Percentiles rank a stretch among this genome's conserved stretches.
Conservation (phyloP, 2,329 filamentous ascomycete species). For the Ophiostoma pallidulum region DNA sequence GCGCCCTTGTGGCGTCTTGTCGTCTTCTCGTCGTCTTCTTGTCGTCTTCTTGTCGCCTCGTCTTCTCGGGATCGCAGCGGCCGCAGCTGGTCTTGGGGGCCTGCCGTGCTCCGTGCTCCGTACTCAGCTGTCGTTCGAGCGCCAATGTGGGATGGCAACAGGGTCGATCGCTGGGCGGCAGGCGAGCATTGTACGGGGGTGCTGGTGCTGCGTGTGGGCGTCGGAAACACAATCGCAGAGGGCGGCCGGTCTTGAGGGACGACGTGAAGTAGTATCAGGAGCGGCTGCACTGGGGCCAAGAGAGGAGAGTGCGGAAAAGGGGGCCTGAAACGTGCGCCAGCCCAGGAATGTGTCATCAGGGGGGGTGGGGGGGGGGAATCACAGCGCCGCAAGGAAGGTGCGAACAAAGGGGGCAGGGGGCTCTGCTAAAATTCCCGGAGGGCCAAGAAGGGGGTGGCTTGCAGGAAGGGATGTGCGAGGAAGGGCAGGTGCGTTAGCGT, state of each 20-base stretch:
- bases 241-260: background rate
- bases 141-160: background rate
- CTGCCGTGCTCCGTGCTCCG: background rate
- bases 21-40: too few relatives aligned
- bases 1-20: too few relatives aligned
- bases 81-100: background rate
- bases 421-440: too few relatives aligned
- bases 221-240: background rate
- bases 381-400: too few relatives aligned
- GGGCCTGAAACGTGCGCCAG: slow-evolving; percentile 14
- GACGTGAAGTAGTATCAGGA: slow-evolving; percentile 1
- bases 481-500: slow-evolving; percentile 5
- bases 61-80: too few relatives aligned
- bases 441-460: background rate
- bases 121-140: background rate
- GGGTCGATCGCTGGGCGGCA: background rate
- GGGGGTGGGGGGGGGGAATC: too few relatives aligned
- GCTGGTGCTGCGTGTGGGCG: too few relatives aligned
- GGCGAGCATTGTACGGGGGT: background rate
- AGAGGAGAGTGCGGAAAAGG: background rate
- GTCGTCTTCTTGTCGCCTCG: too few relatives aligned
- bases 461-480: too few relatives aligned
- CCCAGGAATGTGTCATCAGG: slow-evolving; percentile 11
- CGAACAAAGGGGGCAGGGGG: too few relatives aligned
- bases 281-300: background rate